A percentile compares a stretch with the other conserved stretches of the same genome.
Evolutionary conservation across 176 grass and related monocot genomes (phyloP).

Genomic region (Oryza meyeriana): DNA sequence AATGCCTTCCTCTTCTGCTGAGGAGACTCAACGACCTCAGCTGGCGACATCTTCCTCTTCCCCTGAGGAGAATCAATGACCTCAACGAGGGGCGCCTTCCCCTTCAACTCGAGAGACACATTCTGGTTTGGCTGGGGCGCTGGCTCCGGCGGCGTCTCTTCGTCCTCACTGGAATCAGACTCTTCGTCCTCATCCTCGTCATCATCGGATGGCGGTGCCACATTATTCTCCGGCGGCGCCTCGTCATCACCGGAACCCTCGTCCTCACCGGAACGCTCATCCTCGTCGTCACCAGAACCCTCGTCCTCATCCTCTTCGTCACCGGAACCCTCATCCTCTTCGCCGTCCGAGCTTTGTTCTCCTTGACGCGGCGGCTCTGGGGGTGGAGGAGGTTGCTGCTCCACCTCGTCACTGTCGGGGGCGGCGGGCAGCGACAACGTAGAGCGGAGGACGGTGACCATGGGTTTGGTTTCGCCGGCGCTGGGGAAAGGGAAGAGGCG

Average conservation of each 20-base stretch:
- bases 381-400: not conserved
- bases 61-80: not conserved
- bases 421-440: too few relatives aligned
- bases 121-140: not conserved
- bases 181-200: too few relatives aligned
- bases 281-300: too few relatives aligned
- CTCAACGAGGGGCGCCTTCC: not conserved
- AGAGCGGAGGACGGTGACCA: too few relatives aligned
- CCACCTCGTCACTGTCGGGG: not conserved
- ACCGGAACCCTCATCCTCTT: not conserved
- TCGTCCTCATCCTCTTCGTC: too few relatives aligned
- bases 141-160: not conserved
- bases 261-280: too few relatives aligned
- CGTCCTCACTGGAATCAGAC: not conserved
- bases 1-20: not conserved
- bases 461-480: too few relatives aligned
- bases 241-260: too few relatives aligned
- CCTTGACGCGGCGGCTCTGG: not conserved
- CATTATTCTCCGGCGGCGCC: too few relatives aligned
- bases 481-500: too few relatives aligned
- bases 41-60: not conserved
- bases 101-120: not conserved
- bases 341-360: not conserved
- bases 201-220: too few relatives aligned
- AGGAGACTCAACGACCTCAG: not conserved